Evolutionary conservation across 768 basidiomycete species (phyloP), one percentile per base, ranked within the genome.

Genomic region (Lactarius hengduanensis): DNA sequence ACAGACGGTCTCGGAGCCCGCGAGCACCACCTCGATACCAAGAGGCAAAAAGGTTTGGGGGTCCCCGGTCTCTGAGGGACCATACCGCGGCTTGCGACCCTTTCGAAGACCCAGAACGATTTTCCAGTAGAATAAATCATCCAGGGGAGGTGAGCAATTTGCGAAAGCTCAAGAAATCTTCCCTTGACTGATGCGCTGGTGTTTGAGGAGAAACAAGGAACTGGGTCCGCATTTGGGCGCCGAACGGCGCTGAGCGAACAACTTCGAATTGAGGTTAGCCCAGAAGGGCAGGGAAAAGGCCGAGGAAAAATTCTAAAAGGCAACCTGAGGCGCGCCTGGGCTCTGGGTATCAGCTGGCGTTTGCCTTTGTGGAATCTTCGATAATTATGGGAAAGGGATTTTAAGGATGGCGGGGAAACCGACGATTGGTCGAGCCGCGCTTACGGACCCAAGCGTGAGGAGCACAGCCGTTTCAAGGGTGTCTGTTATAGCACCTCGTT

Each of bases 181-280:
- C 61, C 36, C 32, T 43, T 63, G 34, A 57, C 66, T 63, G 58
- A 67, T 63, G 58, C 54, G 40, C 56, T 67, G 57, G 36, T 59
- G 62, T 43, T 59, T 65, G 64, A 40, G 54, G 64, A 66, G 65
- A 63, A 68, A 69, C 62, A 63, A 64, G 61, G 60, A 43, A 54
- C 61, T 63, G 61, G 62, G 66, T 65, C 60, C 64, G 66, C n/a
- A 55, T 67, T 62, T 61, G 62, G 68, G 69, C 69, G 66, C 69
- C 63, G 66, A 56, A 59, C 53, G 66, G 58, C 64, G 68, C 65
- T 66, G 64, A 28, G 53, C 50, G 61, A 66, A 56, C 57, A 57
- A 22, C 61, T 69, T 69, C 68, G 65, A 62, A 69, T 67, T 59
- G 69, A 69, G 66, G 66, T 67, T 70, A 70, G 69, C 67, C 69